These are phyloP conservation scores for Syncephalastrum sp. DNA, from an alignment of 371 early-diverging fungal species.

Conservation along the genomic window DNA sequence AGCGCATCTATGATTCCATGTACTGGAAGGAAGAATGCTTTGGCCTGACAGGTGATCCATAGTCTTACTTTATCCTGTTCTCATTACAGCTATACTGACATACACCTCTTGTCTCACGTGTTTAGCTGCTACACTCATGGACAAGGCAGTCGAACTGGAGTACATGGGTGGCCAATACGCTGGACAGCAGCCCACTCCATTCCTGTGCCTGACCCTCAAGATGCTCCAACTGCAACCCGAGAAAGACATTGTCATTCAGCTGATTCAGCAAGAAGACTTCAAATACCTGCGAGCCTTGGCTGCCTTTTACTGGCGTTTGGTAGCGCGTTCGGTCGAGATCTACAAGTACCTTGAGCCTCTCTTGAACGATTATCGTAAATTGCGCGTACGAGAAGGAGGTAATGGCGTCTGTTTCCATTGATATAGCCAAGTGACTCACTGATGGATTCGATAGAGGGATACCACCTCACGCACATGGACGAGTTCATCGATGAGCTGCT, in stretches of 20 bases:
- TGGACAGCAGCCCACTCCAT: conserved; percentile 85
- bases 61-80: background rate
- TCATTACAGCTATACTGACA: background rate
- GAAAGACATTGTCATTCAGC: conserved; percentile 79
- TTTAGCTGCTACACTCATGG: conserved; percentile 84
- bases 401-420: conserved; percentile 9
- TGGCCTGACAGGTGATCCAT: conserved; percentile 77
- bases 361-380: conserved; percentile 82
- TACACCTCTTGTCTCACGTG: too few relatives aligned
- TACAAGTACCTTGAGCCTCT: conserved; percentile 88
- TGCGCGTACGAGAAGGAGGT: conserved; percentile 66
- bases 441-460: conserved; percentile 48
- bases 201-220: conserved; percentile 86
- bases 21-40: conserved; percentile 98
- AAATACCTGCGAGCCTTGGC: conserved; percentile 91
- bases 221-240: conserved; percentile 91
- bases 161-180: conserved; percentile 88
- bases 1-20: conserved; percentile 85
- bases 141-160: conserved; percentile 79
- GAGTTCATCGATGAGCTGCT: conserved; percentile 88
- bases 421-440: conserved; percentile 8
- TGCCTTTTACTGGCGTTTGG: conserved; percentile 86
- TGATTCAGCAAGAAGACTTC: conserved; percentile 73
- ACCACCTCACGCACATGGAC: conserved; percentile 80
- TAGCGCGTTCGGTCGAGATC: conserved; percentile 73